Evolutionary conservation across 106 monocot species (phyloP), one percentile per base, ranked within the genome.

Genomic region (Platanthera zijinensis): DNA sequence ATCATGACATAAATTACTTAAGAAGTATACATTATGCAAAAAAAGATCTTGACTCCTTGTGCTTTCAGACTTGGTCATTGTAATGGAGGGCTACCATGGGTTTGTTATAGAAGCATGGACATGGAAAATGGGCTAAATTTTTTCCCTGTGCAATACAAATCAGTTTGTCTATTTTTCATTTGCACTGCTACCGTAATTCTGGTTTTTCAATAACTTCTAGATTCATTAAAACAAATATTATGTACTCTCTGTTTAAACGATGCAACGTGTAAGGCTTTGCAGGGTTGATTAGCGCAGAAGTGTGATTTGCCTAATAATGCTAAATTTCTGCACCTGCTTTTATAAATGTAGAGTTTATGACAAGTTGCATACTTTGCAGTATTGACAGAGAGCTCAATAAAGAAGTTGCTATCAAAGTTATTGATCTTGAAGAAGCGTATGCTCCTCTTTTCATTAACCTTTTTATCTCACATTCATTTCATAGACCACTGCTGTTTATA

Each of bases 391-490:
- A 96, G 76, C 80, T 91, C 66, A 89, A 87, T 73, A 96, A 93
- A 57, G 93, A 93, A 66, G 96, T 96, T 73, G 96, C 96, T 47
- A 96, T 96, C 75, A 96, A 96, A 86, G 91, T 96, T 74, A 96
- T 96, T 69, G 96, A 96, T 81, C 75, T 96, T 63, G 96, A 96
- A 86, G 96, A 96, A 96, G 90, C 96, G 96, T 96, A 76, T 91
- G 96, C 87, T 7, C 32, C 46, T 50, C 46, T 66, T 80, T 67
- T 2, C 48, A 70, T 47, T 21, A 51, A 7, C 15, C 18, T 51
- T 70, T 70, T 48, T 6, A 70, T 2, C 51, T 10, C 10, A 50
- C 49, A n/a, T 51, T 72, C 12, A 21, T 72, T 72, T 72, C 46
- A 10, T 51, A 5, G 47, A 17, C 17, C 10, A 12, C 6, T 46